Evolutionary conservation across 2,329 filamentous ascomycete species (phyloP), one percentile per base, ranked within the genome.

Genomic region (Paraphaeosphaeria sporulosa): DNA sequence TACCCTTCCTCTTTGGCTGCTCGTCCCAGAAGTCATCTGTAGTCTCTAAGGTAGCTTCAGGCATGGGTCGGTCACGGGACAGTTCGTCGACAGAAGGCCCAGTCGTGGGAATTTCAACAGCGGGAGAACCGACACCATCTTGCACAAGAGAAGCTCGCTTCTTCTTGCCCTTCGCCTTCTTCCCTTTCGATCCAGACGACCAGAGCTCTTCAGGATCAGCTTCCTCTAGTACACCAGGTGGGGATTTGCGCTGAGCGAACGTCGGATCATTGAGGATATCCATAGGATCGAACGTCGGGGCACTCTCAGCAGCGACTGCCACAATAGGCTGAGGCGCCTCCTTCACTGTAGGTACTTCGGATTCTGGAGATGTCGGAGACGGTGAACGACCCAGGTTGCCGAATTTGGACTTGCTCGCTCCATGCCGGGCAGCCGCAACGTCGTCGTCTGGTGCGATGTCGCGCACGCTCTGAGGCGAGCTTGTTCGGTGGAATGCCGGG

Each of bases 161-260:
- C 69, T 82, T 81, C 71, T 82, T 83, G 19, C 76, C 73, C 64
- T 82, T 83, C 9, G 73, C 70, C 62, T 82, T 82, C 73, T 81
- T 83, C 36, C 70, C 71, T 69, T 82, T 83, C 66, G 81, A 83
- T 43, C 77, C 75, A 50, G 76, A 72, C 3, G 69, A 61, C 38
- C 68, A 75, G 7, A 77, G 64, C 50, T 76, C 75, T 32, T 74
- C 73, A n/a, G 72, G 74, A 62, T 78, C 74, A 6, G 70, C 70
- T 42, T 76, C 75, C 61, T 77, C 74, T 42, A 77, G 70, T 19
- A 71, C 68, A 53, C 72, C 72, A 48, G 72, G 69, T 42, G 73
- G 69, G 3, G 72, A 69, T 46, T 70, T 74, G 43, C 58, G 76
- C 65, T 67, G 77, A 62, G 55, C 71, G 57, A 80, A 78, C 4